phyloP scores from a whole-genome alignment of 2,329 filamentous ascomycete genomes.

The Calonectria pseudoreteaudii region DNA sequence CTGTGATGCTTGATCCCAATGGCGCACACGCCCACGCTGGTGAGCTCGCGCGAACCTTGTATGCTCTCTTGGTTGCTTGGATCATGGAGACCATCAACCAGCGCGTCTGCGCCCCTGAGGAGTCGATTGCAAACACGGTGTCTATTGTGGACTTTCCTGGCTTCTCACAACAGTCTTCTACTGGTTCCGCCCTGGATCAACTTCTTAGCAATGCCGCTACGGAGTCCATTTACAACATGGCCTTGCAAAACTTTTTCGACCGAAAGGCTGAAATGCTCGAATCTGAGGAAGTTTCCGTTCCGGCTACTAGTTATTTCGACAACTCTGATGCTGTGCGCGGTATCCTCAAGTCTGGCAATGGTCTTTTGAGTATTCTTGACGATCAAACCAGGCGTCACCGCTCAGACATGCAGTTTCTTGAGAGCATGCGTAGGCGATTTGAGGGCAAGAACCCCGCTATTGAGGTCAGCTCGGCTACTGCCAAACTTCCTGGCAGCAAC shows the following conservation, averaged over 20 bases:
- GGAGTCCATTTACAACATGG: conserved; percentile 92
- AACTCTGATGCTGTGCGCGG: conserved; percentile 95
- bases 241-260: conserved; percentile 95
- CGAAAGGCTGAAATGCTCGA: conserved; percentile 93
- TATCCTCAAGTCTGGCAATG: conserved; percentile 91
- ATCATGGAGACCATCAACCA: conserved; percentile 95
- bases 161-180: conserved; percentile 86
- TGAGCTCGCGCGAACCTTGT: conserved; percentile 91
- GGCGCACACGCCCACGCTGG: conserved; percentile 93
- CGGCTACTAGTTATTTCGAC: conserved; percentile 96
- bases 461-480: conserved; percentile 78
- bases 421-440: conserved; percentile 92
- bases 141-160: conserved; percentile 97
- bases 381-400: conserved; percentile 93
- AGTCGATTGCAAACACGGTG: conserved; percentile 91
- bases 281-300: conserved; percentile 90
- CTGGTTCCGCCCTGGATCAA: conserved; percentile 89
- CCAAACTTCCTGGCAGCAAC: conserved; percentile 87
- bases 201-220: conserved; percentile 94
- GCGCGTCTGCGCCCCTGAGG: conserved; percentile 86
- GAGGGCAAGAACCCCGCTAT: conserved; percentile 95
- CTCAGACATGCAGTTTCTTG: conserved; percentile 89
- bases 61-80: conserved; percentile 93
- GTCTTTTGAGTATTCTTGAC: conserved; percentile 92
- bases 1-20: conserved; percentile 93